phyloP scores from a whole-genome alignment of 2,329 filamentous ascomycete species.

The Penicillium sp. region DNA sequence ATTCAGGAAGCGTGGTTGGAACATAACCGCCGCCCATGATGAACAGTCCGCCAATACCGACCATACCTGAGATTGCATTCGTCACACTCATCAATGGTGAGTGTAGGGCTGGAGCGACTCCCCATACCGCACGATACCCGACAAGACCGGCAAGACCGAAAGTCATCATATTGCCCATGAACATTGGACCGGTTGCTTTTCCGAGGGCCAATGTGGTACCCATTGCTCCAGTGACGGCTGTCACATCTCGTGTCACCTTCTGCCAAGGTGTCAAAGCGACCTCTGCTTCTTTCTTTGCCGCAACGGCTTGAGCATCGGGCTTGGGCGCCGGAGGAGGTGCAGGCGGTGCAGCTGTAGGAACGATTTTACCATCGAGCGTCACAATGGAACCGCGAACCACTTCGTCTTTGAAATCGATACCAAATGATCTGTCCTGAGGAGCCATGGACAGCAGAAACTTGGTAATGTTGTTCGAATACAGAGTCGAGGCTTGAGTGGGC shows the following conservation, averaged over 20 bases:
- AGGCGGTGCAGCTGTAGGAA: slow-evolving; percentile 69
- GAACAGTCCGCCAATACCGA: slow-evolving; percentile 81
- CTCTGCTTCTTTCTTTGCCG: slow-evolving; percentile 50
- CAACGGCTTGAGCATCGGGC: slow-evolving; percentile 48
- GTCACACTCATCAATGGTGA: slow-evolving; percentile 89
- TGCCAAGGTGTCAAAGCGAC: slow-evolving; percentile 76
- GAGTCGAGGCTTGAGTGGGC: slow-evolving; percentile 79
- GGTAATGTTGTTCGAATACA: slow-evolving; percentile 91
- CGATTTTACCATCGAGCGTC: slow-evolving; percentile 66
- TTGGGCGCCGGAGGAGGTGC: slow-evolving; percentile 50
- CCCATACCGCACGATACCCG: slow-evolving; percentile 85
- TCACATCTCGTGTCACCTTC: slow-evolving; percentile 69
- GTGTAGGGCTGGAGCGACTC: slow-evolving; percentile 74
- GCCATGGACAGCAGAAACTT: slow-evolving; percentile 80
- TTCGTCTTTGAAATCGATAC: slow-evolving; percentile 74
- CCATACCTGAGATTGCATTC: slow-evolving; percentile 88
- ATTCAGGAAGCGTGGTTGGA: slow-evolving; percentile 71
- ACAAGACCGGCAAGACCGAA: slow-evolving; percentile 79
- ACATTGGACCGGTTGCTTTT: slow-evolving; percentile 72
- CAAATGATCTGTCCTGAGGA: slow-evolving; percentile 70
- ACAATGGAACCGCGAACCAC: slow-evolving; percentile 82
- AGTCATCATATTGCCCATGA: slow-evolving; percentile 83
- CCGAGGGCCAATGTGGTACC: slow-evolving; percentile 67
- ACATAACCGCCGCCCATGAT: slow-evolving; percentile 77
- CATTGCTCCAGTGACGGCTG: slow-evolving; percentile 70